These are phyloP conservation scores for Kluyveromyces starmeri DNA, from an alignment of 805 yeast species.

Conservation along the genomic window DNA sequence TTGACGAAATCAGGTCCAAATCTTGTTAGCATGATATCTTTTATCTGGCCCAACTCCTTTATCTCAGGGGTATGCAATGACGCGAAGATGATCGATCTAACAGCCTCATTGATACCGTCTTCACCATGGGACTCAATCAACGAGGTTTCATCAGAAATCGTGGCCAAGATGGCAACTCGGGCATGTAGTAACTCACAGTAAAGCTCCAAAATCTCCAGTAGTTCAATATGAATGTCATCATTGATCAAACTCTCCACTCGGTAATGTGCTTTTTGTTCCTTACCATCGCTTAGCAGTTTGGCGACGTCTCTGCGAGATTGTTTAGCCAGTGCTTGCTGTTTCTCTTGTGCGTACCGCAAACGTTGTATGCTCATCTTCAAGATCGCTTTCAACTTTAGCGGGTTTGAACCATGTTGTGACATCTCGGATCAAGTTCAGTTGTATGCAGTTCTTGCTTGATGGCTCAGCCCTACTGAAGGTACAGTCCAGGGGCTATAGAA, in stretches of 20 bases:
- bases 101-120: slow-evolving; percentile 62
- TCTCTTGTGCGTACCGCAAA: slow-evolving; percentile 61
- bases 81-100: slow-evolving; percentile 56
- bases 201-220: slow-evolving; percentile 69
- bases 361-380: slow-evolving; percentile 63
- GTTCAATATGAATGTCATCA: slow-evolving; percentile 72
- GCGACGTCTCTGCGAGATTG: slow-evolving; percentile 66
- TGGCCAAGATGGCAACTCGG: slow-evolving; percentile 53
- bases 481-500: too few species aligned
- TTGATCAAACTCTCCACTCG: slow-evolving; percentile 77
- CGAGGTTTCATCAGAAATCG: slow-evolving; percentile 28
- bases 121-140: slow-evolving; percentile 25
- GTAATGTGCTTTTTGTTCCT: slow-evolving; percentile 74
- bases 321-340: slow-evolving; percentile 65
- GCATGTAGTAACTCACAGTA: slow-evolving; percentile 78
- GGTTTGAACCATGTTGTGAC: neutral
- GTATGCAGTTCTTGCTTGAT: too few species aligned
- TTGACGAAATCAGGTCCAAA: slow-evolving; percentile 62
- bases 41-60: slow-evolving; percentile 54
- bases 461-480: too few species aligned
- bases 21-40: slow-evolving; percentile 52
- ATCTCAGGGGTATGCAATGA: slow-evolving; percentile 62
- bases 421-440: neutral
- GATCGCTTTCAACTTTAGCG: slow-evolving; percentile 24
- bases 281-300: slow-evolving; percentile 57